Evolutionary conservation across 306 rosid species (phyloP), one percentile per base, ranked within the genome.

Genomic region (Lotus japonicus): DNA sequence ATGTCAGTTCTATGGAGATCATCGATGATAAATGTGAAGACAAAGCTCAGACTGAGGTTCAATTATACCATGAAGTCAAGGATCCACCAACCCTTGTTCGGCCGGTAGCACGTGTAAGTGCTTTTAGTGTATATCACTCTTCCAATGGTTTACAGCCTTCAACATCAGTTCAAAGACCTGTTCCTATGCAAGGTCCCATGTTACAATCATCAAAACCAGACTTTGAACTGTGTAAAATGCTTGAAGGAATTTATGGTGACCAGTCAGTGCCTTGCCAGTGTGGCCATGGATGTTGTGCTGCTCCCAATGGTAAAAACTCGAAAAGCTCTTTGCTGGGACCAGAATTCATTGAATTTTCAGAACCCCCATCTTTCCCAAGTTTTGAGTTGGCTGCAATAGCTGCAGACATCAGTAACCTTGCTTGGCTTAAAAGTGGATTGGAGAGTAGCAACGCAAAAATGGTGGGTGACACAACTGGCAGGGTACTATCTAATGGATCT

Each of bases 351-450:
- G 99, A 94, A 36, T 90, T 70, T 72, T 73, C 89, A 4, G 99
- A 94, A 58, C 87, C 95, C 21, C 82, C 81, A 15, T 82, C 87
- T 16, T 88, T 90, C 58, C 87, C 92, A 9, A 94, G 85, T 80
- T 88, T 85, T 67, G 99, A 94, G 83, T 70, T 88, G 78, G 97
- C 97, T 74, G 92, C 96, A 68, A 88, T 94, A 63, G 97, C 97
- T 69, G 81, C 97, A 3, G 99, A 94, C 61, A 79, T 90, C 62
- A 90, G 95, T 52, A 90, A 86, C 74, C 90, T 90, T 65, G 97
- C 97, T 79, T 94, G 99, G 99, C 86, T 90, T 60, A 94, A 85
- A 73, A 88, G 98, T 82, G 98, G 97, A 68, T 81, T 94, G 82
- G 97, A 90, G 89, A 88, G 77, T 76, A 83, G 82, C 51, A 83